A percentile compares a stretch with the other conserved stretches of the same genome.
These are phyloP conservation scores for Aspergillus brasiliensis DNA, from an alignment of 2,329 filamentous ascomycete species.

Conservation along the genomic window DNA sequence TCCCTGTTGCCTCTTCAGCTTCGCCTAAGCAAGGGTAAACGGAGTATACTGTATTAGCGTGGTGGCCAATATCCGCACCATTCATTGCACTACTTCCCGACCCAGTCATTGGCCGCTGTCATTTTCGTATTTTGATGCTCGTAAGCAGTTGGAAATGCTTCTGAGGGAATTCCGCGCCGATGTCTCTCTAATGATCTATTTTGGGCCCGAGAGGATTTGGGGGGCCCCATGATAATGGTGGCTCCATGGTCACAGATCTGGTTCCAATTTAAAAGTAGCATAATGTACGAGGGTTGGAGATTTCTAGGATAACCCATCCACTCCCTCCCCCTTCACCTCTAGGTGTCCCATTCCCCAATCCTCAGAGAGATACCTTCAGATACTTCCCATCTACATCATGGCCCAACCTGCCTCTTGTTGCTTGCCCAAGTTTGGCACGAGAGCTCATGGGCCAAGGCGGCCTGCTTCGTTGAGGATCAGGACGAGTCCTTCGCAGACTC, in stretches of 20 bases:
- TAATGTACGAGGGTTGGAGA: constrained; percentile 2
- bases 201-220: constrained; percentile 5
- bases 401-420: constrained; percentile 35
- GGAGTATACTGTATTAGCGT: not conserved
- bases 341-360: not conserved
- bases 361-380: not conserved
- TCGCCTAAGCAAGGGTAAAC: constrained; percentile 3
- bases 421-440: constrained; percentile 38
- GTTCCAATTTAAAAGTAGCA: constrained; percentile 18
- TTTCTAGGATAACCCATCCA: constrained; percentile 4
- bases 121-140: constrained; percentile 8
- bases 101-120: not conserved
- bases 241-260: not conserved
- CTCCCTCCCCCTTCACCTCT: not conserved
- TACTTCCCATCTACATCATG: constrained; percentile 22
- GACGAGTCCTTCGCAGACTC: constrained; percentile 31
- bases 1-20: constrained; percentile 7
- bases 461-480: constrained; percentile 39
- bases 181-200: constrained; percentile 14
- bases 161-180: constrained; percentile 12
- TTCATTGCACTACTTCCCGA: not conserved
- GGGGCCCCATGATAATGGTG: constrained; percentile 5
- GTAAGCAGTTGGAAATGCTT: constrained; percentile 6
- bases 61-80: constrained; percentile 6
- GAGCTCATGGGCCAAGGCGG: constrained; percentile 32